These are phyloP conservation scores for Phytophthora foliorum DNA, from an alignment of 352 stramenopile species.

Conservation along the genomic window DNA sequence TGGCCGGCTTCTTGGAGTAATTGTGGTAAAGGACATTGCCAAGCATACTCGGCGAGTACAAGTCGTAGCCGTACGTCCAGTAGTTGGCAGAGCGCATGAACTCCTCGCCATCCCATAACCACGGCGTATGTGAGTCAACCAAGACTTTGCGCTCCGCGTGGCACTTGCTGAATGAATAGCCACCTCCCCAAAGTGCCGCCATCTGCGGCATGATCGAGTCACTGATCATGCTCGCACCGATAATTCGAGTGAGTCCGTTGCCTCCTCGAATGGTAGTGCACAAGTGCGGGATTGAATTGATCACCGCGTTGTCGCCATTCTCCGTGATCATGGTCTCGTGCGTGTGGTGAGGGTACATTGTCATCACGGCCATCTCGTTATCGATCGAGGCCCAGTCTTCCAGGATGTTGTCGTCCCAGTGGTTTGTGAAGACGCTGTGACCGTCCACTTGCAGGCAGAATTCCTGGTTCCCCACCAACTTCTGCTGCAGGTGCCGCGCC, in stretches of 20 bases:
- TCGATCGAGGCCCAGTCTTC: conserved; percentile 68
- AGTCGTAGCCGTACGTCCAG: conserved; percentile 74
- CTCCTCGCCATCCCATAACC: conserved; percentile 77
- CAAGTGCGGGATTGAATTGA: conserved; percentile 71
- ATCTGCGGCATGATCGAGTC: conserved; percentile 73
- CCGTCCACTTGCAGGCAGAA: conserved; percentile 88
- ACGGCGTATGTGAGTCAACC: conserved; percentile 79
- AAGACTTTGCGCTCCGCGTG: conserved; percentile 72
- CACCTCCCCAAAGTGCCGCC: conserved; percentile 72
- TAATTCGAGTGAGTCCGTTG: conserved; percentile 66
- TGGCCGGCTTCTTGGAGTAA: conserved; percentile 70
- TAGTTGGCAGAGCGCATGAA: conserved; percentile 66
- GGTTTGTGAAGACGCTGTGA: conserved; percentile 86
- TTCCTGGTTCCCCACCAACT: conserved; percentile 70
- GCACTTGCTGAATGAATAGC: conserved; percentile 84
- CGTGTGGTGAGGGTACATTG: conserved; percentile 79
- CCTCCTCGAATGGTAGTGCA: conserved; percentile 68
- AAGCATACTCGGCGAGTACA: conserved; percentile 66
- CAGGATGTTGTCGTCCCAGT: conserved; percentile 76
- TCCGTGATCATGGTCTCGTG: conserved; percentile 71
- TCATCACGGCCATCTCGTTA: conserved; percentile 87
- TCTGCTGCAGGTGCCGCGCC: conserved; percentile 79
- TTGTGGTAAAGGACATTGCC: conserved; percentile 74
- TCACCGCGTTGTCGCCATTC: conserved; percentile 77
- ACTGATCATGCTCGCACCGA: conserved; percentile 79